Evolutionary conservation across 148 eudicot species (phyloP).

Genomic region (Bassia scoparia): DNA sequence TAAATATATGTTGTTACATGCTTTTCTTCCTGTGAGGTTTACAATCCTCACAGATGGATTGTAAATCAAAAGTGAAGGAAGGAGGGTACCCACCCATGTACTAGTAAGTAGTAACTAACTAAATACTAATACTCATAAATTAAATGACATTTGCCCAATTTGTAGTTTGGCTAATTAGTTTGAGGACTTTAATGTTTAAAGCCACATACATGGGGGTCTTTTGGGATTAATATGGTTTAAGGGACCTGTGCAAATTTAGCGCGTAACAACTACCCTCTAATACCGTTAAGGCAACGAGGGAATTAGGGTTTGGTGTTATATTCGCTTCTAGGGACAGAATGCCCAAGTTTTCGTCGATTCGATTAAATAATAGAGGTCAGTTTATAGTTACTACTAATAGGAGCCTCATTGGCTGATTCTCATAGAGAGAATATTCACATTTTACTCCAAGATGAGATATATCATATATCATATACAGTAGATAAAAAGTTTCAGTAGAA

Average conservation of each 20-base stretch:
- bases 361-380: slow-evolving; percentile 5
- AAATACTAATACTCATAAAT: not conserved
- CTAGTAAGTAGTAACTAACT: slow-evolving; percentile 7
- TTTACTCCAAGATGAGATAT: not conserved
- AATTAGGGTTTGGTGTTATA: not conserved
- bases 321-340: too few relatives aligned
- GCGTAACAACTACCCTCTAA: too few relatives aligned
- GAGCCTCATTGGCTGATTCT: slow-evolving; percentile 10
- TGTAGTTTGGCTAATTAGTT: not conserved
- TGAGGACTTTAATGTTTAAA: not conserved
- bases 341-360: too few relatives aligned
- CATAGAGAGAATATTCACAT: slow-evolving; percentile 3
- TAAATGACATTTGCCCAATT: not conserved
- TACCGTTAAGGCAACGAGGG: not conserved
- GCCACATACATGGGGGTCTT: too few relatives aligned
- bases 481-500: not conserved
- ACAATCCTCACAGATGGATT: slow-evolving; percentile 22
- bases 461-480: not conserved
- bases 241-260: too few relatives aligned
- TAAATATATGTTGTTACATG: slow-evolving; percentile 12
- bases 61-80: not conserved
- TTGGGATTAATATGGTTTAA: too few relatives aligned
- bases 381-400: slow-evolving; percentile 8
- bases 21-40: slow-evolving; percentile 28
- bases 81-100: not conserved